phyloP scores from a whole-genome alignment of 129 eudicot genomes.

The Dittrichia graveolens region DNA sequence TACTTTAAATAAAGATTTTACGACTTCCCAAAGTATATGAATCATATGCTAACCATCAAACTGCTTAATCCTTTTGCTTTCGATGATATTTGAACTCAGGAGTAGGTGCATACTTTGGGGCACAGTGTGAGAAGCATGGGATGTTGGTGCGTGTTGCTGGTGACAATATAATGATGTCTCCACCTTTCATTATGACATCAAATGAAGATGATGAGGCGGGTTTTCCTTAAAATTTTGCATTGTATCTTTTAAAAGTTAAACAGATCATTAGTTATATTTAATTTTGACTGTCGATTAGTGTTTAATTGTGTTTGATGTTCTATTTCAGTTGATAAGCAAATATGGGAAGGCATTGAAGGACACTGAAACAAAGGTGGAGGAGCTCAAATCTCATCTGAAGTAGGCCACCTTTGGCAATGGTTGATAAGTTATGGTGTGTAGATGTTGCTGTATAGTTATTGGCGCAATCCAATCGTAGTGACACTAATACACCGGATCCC shows the following conservation, averaged over 20 bases:
- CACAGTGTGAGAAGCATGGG: constrained; percentile 84
- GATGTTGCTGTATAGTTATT: not conserved
- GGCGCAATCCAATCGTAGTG: not conserved
- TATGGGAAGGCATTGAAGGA: constrained; percentile 78
- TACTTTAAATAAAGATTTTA: not conserved
- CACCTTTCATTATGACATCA: constrained; percentile 72
- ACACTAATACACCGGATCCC: not conserved
- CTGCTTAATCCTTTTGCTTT: not conserved
- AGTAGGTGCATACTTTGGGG: constrained; percentile 82
- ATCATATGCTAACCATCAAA: constrained; percentile 14
- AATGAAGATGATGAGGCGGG: constrained; percentile 74
- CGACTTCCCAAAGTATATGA: not conserved
- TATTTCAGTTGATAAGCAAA: constrained; percentile 50
- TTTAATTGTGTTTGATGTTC: not conserved
- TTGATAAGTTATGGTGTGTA: too few relatives aligned
- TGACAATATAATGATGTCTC: constrained; percentile 90
- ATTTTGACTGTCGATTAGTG: not conserved
- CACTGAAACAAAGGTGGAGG: constrained; percentile 73
- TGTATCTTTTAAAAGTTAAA: not conserved
- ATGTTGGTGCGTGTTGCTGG: constrained; percentile 94
- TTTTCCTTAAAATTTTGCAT: not conserved
- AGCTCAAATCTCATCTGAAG: constrained; percentile 63
- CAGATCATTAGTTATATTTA: not conserved
- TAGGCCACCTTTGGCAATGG: constrained; percentile 19
- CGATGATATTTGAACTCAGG: constrained; percentile 44